A percentile compares a stretch with the other conserved stretches of the same genome.
Evolutionary conservation across 192 early-diverging fungal species (phyloP).

Genomic region (Pilaira anomala): DNA sequence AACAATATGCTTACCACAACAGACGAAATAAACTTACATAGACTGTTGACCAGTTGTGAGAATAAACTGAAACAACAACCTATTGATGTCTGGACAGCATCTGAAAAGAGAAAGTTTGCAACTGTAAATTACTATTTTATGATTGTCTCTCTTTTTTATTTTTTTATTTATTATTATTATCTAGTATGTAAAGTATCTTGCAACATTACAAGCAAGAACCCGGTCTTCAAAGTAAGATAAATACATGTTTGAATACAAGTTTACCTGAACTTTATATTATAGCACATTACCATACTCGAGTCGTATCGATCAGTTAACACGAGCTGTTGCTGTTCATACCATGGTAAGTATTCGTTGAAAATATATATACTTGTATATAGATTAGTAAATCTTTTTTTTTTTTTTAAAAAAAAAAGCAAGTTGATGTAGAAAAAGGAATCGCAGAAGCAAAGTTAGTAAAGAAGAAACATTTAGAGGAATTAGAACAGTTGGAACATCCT

Average conservation of each 20-base stretch:
- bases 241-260: background rate
- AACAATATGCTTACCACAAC: background rate
- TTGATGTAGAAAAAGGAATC: slow-evolving; percentile 24
- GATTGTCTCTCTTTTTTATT: background rate
- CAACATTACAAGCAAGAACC: slow-evolving; percentile 9
- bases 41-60: slow-evolving; percentile 23
- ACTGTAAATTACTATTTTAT: slow-evolving; percentile 13
- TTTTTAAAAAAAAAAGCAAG: slow-evolving; percentile 1
- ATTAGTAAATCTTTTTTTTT: background rate
- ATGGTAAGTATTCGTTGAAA: slow-evolving; percentile 18
- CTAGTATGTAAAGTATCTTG: slow-evolving; percentile 29
- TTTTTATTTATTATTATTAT: background rate
- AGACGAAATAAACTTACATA: slow-evolving; percentile 30
- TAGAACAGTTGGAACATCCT: background rate
- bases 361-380: too few relatives aligned
- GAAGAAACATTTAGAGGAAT: slow-evolving; percentile 11
- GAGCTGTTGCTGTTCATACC: background rate
- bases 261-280: background rate
- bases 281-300: background rate
- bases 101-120: slow-evolving; percentile 28
- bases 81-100: slow-evolving; percentile 19
- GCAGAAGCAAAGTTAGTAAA: slow-evolving; percentile 17
- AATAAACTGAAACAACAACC: slow-evolving; percentile 17
- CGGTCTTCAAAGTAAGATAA: background rate
- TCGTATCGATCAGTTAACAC: background rate